These are phyloP conservation scores for Alliaria petiolata DNA, from an alignment of 345 rosid species.

Conservation along the genomic window DNA sequence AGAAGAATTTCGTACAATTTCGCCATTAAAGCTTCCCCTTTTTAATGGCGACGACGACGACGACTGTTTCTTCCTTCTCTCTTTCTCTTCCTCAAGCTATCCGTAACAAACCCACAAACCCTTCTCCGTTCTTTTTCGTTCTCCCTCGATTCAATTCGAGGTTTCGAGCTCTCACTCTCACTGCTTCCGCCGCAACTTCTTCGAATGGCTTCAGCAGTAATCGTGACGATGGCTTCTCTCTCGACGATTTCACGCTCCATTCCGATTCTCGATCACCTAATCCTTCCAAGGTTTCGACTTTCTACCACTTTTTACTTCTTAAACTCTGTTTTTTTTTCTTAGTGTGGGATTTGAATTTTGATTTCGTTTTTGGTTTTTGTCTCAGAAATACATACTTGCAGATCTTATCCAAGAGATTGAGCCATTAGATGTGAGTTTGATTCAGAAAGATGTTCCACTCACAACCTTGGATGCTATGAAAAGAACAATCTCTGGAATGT, in stretches of 20 bases:
- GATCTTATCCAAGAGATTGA: slow-evolving; percentile 84
- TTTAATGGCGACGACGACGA: slow-evolving; percentile 23
- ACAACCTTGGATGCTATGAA: slow-evolving; percentile 95
- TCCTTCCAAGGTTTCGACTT: slow-evolving; percentile 45
- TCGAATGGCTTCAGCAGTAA: slow-evolving; percentile 30
- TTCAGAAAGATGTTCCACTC: slow-evolving; percentile 81
- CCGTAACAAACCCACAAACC: slow-evolving; percentile 22
- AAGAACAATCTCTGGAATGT: slow-evolving; percentile 94
- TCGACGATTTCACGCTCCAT: slow-evolving; percentile 41
- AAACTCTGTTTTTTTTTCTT: neutral
- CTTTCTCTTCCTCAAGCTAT: slow-evolving; percentile 33
- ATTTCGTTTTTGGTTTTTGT: neutral
- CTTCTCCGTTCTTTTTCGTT: slow-evolving; percentile 25
- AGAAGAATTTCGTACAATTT: neutral
- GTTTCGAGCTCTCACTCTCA: slow-evolving; percentile 24
- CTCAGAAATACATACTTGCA: slow-evolving; percentile 59
- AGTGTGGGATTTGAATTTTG: neutral
- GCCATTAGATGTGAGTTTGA: slow-evolving; percentile 83
- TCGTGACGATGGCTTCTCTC: slow-evolving; percentile 38
- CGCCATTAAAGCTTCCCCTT: slow-evolving; percentile 1
- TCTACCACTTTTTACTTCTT: neutral
- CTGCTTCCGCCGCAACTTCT: slow-evolving; percentile 41
- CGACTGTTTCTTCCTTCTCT: slow-evolving; percentile 25
- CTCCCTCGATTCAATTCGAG: slow-evolving; percentile 33
- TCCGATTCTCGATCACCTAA: slow-evolving; percentile 30